Percentiles rank a stretch among this genome's conserved stretches.
phyloP scores from a whole-genome alignment of 1,139 yeast species.

The Protomyces inouyei region DNA sequence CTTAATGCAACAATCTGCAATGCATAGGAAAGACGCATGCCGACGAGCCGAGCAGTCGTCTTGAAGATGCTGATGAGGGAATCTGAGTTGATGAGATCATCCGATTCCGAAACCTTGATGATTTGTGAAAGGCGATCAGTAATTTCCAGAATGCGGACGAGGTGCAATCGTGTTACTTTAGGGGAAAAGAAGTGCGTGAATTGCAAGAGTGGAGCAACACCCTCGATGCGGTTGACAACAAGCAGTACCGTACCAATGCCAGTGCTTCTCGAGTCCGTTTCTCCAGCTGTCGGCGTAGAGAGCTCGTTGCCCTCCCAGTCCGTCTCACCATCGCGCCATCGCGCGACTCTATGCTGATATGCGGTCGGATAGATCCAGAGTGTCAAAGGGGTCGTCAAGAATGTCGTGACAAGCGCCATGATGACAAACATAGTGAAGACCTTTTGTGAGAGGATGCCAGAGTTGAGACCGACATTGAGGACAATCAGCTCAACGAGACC shows the following conservation, averaged over 20 bases:
- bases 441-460: constrained; percentile 58
- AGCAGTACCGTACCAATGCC: constrained; percentile 10
- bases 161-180: constrained; percentile 5
- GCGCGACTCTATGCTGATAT: constrained; percentile 44
- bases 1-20: constrained; percentile 26
- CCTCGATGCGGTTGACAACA: constrained; percentile 28
- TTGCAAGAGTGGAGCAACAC: constrained; percentile 24
- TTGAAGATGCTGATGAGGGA: constrained; percentile 28
- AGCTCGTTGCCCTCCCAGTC: constrained; percentile 40
- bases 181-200: constrained; percentile 25
- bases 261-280: not conserved
- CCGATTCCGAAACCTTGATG: constrained; percentile 30
- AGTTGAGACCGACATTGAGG: constrained; percentile 64
- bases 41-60: constrained; percentile 21
- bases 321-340: constrained; percentile 44
- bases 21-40: constrained; percentile 23
- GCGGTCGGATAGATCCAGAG: constrained; percentile 52
- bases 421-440: constrained; percentile 75
- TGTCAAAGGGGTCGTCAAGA: constrained; percentile 69
- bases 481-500: constrained; percentile 68
- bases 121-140: constrained; percentile 30
- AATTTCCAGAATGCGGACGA: constrained; percentile 27
- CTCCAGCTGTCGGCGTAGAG: not conserved
- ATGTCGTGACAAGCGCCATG: constrained; percentile 73
- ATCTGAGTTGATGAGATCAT: constrained; percentile 24